Conservation (phyloP, 352 stramenopile genomes). For the Aphanomyces invadans region DNA sequence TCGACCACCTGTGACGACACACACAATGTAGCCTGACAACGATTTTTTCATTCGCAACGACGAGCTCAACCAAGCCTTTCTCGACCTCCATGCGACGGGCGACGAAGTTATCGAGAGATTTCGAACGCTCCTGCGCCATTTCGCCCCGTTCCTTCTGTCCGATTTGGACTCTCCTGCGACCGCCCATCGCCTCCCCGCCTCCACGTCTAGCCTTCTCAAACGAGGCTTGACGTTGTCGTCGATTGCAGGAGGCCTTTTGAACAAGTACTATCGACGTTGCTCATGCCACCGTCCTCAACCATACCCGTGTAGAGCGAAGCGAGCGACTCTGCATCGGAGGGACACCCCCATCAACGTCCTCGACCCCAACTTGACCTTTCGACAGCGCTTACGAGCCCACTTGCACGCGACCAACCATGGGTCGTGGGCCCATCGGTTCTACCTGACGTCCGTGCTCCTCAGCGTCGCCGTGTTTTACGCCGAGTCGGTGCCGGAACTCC, state of each 20-base stretch:
- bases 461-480: conserved; percentile 65
- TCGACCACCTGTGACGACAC: neutral
- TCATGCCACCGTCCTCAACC: too few species aligned
- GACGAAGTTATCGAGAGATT: neutral
- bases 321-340: neutral
- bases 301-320: too few species aligned
- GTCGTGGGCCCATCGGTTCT: conserved; percentile 42
- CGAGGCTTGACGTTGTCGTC: neutral
- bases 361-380: conserved; percentile 14
- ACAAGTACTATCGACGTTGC: neutral
- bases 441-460: conserved; percentile 47
- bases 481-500: conserved; percentile 60
- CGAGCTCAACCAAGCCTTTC: neutral
- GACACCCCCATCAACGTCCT: neutral
- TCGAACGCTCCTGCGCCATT: neutral
- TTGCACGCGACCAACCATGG: neutral
- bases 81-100: neutral
- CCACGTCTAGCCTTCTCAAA: too few species aligned
- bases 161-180: too few species aligned
- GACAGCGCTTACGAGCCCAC: neutral
- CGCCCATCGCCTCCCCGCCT: too few species aligned
- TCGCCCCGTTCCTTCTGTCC: neutral
- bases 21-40: neutral
- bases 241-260: neutral
- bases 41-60: neutral